Conservation (phyloP, 192 early-diverging fungal genomes). For the Phlyctochytrium bullatum region DNA sequence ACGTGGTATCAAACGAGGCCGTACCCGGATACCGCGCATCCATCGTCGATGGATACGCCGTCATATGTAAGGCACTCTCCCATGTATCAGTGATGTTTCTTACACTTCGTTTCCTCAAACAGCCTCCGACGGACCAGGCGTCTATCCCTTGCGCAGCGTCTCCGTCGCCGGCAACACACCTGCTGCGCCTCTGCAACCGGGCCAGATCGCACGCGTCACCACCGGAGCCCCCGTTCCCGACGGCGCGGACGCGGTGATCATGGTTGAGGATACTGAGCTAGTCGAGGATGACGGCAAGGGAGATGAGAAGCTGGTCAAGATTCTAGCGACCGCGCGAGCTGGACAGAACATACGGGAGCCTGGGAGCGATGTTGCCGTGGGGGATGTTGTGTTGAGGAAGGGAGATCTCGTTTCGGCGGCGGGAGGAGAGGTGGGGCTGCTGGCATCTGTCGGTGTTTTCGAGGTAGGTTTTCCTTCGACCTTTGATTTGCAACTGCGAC, state of each 20-base stretch:
- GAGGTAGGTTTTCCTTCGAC: conserved; percentile 37
- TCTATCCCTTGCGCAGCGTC: too few relatives aligned
- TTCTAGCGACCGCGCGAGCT: conserved; percentile 32
- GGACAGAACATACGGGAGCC: conserved; percentile 77
- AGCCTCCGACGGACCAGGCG: conserved; percentile 78
- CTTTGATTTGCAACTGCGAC: conserved; percentile 5
- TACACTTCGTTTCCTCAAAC: background rate
- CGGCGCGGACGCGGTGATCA: conserved; percentile 88
- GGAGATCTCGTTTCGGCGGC: conserved; percentile 62
- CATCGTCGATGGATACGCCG: conserved; percentile 93
- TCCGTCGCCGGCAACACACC: conserved; percentile 61
- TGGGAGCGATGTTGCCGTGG: conserved; percentile 70
- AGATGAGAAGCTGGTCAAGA: conserved; percentile 55
- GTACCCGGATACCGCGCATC: conserved; percentile 87
- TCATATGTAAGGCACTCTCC: conserved; percentile 54
- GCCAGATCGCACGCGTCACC: conserved; percentile 68
- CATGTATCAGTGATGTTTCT: conserved; percentile 2
- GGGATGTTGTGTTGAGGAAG: conserved; percentile 55
- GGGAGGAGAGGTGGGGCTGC: conserved; percentile 81
- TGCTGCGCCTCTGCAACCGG: conserved; percentile 59
- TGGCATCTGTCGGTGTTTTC: conserved; percentile 73
- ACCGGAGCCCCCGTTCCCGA: conserved; percentile 85
- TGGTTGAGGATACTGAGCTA: conserved; percentile 91
- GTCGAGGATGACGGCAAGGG: conserved; percentile 50
- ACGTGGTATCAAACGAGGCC: conserved; percentile 66